Evolutionary conservation across 495 filamentous ascomycete species (phyloP), one percentile per base, ranked within the genome.

Genomic region (Aspergillus heteromorphus): DNA sequence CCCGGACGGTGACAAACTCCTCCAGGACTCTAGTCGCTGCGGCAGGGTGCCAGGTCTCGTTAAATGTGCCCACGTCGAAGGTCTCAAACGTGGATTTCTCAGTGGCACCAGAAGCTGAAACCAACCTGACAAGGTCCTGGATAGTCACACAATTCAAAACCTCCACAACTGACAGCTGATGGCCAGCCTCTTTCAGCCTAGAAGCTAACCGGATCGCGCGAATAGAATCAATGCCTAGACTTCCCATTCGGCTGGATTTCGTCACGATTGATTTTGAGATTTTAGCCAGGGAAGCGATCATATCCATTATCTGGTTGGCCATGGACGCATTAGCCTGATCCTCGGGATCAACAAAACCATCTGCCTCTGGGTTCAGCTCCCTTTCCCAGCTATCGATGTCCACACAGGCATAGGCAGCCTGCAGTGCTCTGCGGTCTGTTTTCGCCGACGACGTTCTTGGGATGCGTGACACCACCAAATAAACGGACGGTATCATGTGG

Each of bases 151-250:
- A 73, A 16, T 60, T 51, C 3, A 73, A 45, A 16, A 71, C 54
- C 16, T 64, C 65, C 7, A 67, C 51, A 29, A 71, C 59, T 1
- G 70, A 69, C 1, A 69, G 13, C 4, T 43, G 41, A 13, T 58
- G 55, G 1, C 65, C 68, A 9, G 57, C 59, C 13, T 61, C 56
- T 17, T 65, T 67, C 9, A 73, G 56, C 31, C 55, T 58, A 18
- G 63, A 58, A 11, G 57, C 61, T 30, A 71, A 53, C 18, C 68
- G 59, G 30, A 66, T 66, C n/a, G 68, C 70, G 18, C 60, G 59
- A 40, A 73, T 67, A 0, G 70, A 73, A 55, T 73, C 70, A 23
- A 73, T 60, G 18, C 70, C 70, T 38, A 71, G 49, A 42, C 64
- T 68, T 25, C 61, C 38, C 10, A 73, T 53, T 6, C 61, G 60